A percentile compares a stretch with the other conserved stretches of the same genome.
Evolutionary conservation across 1,139 yeast species (phyloP).

Genomic region (Yamadazyma dendronema): DNA sequence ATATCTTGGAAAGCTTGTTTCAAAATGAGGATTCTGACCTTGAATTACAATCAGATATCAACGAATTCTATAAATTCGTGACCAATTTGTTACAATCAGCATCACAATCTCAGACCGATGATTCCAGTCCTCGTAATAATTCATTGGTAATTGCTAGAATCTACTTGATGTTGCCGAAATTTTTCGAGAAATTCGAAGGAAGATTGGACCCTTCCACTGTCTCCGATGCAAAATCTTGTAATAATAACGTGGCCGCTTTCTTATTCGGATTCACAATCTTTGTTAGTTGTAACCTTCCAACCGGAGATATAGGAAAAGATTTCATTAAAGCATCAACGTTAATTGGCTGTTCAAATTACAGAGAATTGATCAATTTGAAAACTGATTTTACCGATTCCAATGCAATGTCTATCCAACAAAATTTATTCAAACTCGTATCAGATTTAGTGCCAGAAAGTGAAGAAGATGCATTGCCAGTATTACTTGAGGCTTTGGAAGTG

Average conservation of each 20-base stretch:
- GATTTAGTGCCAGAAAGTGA: conserved; percentile 62
- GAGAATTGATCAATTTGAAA: conserved; percentile 43
- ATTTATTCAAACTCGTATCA: conserved; percentile 28
- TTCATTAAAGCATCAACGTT: conserved; percentile 41
- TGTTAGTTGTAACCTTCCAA: conserved; percentile 12
- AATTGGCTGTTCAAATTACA: conserved; percentile 55
- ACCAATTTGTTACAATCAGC: conserved; percentile 1
- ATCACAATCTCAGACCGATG: neutral
- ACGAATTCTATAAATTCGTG: conserved; percentile 3
- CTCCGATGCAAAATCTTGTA: conserved; percentile 37
- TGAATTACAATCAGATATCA: conserved; percentile 12
- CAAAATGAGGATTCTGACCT: conserved; percentile 42
- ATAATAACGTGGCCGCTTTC: conserved; percentile 9
- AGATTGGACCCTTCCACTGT: conserved; percentile 30
- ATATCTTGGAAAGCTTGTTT: conserved; percentile 40
- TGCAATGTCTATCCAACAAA: conserved; percentile 23
- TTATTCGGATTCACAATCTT: conserved; percentile 6
- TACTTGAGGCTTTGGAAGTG: conserved; percentile 67
- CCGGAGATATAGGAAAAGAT: conserved; percentile 15
- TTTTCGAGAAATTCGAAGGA: conserved; percentile 50
- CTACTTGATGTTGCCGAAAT: conserved; percentile 52
- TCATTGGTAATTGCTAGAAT: conserved; percentile 44
- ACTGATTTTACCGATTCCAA: conserved; percentile 14
- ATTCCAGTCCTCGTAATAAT: conserved; percentile 12
- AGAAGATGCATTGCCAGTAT: conserved; percentile 76